These are phyloP conservation scores for Barnettozyma sucrosica DNA, from an alignment of 805 yeast species.

Conservation along the genomic window DNA sequence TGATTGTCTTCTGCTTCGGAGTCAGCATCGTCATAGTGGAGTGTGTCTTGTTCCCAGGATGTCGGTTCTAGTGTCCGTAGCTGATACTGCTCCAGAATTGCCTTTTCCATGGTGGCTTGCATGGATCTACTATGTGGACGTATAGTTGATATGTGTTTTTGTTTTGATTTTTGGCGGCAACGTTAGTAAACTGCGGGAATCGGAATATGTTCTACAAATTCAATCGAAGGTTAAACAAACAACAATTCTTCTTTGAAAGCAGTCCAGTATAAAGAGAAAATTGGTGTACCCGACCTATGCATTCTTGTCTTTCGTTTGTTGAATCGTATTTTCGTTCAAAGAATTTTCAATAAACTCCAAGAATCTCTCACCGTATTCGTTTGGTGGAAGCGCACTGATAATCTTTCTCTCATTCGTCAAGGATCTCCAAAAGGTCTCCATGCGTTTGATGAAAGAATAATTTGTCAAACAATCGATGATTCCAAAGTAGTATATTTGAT, in stretches of 20 bases:
- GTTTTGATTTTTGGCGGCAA: neutral
- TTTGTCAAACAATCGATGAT: constrained; percentile 90
- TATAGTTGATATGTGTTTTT: neutral
- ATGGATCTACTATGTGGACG: neutral
- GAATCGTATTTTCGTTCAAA: constrained; percentile 25
- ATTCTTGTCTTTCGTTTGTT: neutral
- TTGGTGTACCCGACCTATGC: neutral
- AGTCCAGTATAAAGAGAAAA: no score
- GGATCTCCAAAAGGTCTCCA: constrained; percentile 84
- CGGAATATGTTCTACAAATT: neutral
- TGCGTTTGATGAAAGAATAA: constrained; percentile 62
- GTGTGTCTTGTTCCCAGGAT: constrained; percentile 32
- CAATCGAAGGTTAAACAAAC: no score
- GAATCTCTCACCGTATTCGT: constrained; percentile 86
- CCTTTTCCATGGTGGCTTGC: constrained; percentile 19
- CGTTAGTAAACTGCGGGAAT: no score
- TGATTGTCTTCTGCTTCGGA: constrained; percentile 8
- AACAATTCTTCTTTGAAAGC: neutral
- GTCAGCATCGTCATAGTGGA: constrained; percentile 18
- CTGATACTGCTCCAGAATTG: constrained; percentile 36
- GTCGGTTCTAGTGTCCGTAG: constrained; percentile 38
- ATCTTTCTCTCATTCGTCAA: constrained; percentile 60
- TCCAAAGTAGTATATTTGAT: constrained; percentile 81
- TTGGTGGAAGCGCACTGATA: constrained; percentile 86
- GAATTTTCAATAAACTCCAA: constrained; percentile 54